Evolutionary conservation across 495 filamentous ascomycete genomes (phyloP), one percentile per base, ranked within the genome.

Genomic region (Talaromyces nanjingensis): DNA sequence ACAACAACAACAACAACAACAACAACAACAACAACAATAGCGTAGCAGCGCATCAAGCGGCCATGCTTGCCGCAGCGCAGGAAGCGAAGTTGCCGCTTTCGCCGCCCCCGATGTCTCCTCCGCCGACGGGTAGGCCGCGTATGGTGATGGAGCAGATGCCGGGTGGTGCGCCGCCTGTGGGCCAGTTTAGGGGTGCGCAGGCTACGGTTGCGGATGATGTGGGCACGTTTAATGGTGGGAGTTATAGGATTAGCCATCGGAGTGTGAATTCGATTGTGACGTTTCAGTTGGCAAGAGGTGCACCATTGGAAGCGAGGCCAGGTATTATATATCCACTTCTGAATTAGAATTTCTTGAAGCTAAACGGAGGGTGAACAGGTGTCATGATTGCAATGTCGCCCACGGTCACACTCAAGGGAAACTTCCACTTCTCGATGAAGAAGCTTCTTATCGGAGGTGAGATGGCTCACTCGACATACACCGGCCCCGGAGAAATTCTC

Each of bases 351-450:
- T n/a, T n/a, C n/a, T n/a, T n/a, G n/a, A 18, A 20, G 22, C 60
- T 42, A 24, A 47, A 16, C 6, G 6, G 55, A 4, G 29, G 29
- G 29, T 31, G 3, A n/a, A 11, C 49, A 91, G 90, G 91, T 47
- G 82, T 84, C 52, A 96, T 98, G 92, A 91, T 98, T 65, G 90
- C 91, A 59, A 98, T 98, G 96, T 91, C 91, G 9, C 88, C 91
- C 6, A 89, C 88, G 2, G 83, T 98, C 42, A 90, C 89, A 0
- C 81, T 98, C 52, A 89, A 89, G 74, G 94, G 94, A 64, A 77
- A 77, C 22, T 73, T 94, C 63, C 90, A 89, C 42, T 96, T 98
- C 73, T 85, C 83, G 49, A 81, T 90, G 74, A 96, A 93, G 77
- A 97, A 97, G 73, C 73, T 93, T 1, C 74, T 98, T 34, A 85